Evolutionary conservation across 305 asterid genomes (phyloP).

Genomic region (Fraxinus albicans): DNA sequence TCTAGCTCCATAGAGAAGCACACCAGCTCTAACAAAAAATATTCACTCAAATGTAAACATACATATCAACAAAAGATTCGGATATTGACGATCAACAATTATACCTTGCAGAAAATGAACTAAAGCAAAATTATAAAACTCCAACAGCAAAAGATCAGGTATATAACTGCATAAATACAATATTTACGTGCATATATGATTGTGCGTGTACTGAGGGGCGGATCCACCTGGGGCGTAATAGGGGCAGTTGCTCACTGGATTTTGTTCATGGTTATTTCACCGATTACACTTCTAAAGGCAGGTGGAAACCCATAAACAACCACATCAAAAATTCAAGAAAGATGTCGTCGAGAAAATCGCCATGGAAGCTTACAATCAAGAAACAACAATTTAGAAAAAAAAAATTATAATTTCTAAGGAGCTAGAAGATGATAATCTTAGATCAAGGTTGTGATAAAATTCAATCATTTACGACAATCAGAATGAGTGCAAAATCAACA

Average conservation of each 20-base stretch:
- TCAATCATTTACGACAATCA: not conserved
- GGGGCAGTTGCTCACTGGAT: not conserved
- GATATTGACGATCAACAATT: not conserved
- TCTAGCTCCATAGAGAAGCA: not conserved
- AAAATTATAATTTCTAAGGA: not conserved
- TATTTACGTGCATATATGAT: not conserved
- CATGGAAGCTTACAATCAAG: not conserved
- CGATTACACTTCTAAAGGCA: not conserved
- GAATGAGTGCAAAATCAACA: not conserved
- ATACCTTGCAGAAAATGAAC: not conserved
- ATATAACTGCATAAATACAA: not conserved
- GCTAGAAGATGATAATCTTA: not conserved
- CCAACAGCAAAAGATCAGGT: not conserved
- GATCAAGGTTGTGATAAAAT: not conserved
- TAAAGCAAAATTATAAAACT: not conserved
- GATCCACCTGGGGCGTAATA: not conserved
- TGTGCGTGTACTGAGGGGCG: not conserved
- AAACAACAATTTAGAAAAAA: not conserved
- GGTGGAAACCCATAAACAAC: not conserved
- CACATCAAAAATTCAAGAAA: not conserved
- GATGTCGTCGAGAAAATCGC: not conserved
- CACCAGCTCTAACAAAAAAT: not conserved
- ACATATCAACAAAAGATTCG: not conserved
- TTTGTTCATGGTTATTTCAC: not conserved
- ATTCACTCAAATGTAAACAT: not conserved